Conservation (phyloP, 202 grass and related monocot genomes). For the Zizania palustris region DNA sequence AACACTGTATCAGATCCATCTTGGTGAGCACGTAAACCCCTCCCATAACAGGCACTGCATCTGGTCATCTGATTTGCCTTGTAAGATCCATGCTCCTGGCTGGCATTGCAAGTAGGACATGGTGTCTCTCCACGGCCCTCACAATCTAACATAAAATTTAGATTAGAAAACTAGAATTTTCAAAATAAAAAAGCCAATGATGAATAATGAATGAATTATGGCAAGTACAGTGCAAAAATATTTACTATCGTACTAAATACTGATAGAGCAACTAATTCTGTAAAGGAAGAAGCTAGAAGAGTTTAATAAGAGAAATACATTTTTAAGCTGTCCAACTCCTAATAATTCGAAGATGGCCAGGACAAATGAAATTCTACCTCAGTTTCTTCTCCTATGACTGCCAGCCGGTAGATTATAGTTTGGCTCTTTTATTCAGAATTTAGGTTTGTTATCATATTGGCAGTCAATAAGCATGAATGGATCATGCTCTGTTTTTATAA, state of each 20-base stretch:
- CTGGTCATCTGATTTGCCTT: constrained; percentile 81
- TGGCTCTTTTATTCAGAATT: not conserved
- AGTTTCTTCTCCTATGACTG: not conserved
- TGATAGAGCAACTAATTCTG: not conserved
- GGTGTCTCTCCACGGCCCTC: constrained; percentile 59
- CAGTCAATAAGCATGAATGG: not conserved
- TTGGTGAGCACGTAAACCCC: constrained; percentile 76
- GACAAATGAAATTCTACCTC: not conserved
- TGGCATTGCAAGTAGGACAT: constrained; percentile 75
- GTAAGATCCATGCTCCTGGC: constrained; percentile 60
- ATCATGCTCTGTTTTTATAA: not conserved
- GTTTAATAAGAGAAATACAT: constrained; percentile 27
- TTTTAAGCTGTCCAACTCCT: constrained; percentile 18
- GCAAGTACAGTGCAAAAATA: constrained; percentile 8
- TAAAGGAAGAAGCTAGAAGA: constrained; percentile 15
- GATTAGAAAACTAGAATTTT: constrained; percentile 8
- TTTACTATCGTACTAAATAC: not conserved
- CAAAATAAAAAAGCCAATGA: constrained; percentile 23
- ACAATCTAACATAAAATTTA: constrained; percentile 54
- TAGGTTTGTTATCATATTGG: not conserved
- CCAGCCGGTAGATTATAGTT: not conserved
- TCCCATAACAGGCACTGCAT: constrained; percentile 74
- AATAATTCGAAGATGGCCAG: constrained; percentile 12
- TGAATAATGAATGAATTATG: constrained; percentile 1
- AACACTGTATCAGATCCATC: constrained; percentile 96